phyloP scores from a whole-genome alignment of 139 green algal genomes.

The Pedinophyceae sp. region DNA sequence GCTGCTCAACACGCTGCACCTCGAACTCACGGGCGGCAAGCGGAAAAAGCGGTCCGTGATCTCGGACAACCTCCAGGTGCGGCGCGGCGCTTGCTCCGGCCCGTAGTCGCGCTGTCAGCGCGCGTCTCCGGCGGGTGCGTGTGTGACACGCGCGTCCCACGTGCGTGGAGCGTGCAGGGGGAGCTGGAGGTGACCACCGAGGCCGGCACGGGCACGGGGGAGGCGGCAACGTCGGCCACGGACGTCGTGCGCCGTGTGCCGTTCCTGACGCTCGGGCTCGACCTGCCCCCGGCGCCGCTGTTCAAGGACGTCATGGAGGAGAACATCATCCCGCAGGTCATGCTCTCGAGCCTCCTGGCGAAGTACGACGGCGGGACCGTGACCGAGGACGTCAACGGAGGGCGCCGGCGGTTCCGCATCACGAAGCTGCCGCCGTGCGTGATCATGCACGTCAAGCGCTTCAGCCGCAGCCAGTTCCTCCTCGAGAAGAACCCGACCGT shows the following conservation, averaged over 20 bases:
- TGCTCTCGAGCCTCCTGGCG: slow-evolving; percentile 72
- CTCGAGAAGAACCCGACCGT: slow-evolving; percentile 95
- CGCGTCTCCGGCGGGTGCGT: not conserved
- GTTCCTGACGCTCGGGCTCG: slow-evolving; percentile 83
- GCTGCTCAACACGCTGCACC: slow-evolving; percentile 85
- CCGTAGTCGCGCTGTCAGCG: no score
- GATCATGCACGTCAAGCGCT: slow-evolving; percentile 62
- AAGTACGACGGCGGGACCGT: slow-evolving; percentile 80
- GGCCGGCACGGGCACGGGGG: slow-evolving; percentile 52
- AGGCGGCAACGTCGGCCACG: slow-evolving; percentile 16
- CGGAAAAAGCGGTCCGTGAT: slow-evolving; percentile 64
- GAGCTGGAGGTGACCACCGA: slow-evolving; percentile 74
- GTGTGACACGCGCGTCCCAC: no score
- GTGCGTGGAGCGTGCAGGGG: no score
- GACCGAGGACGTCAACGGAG: slow-evolving; percentile 56
- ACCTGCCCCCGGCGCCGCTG: slow-evolving; percentile 85
- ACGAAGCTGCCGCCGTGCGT: slow-evolving; percentile 66
- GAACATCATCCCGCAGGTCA: slow-evolving; percentile 94
- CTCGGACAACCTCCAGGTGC: slow-evolving; percentile 75
- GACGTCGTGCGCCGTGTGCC: slow-evolving; percentile 48
- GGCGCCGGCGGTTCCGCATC: slow-evolving; percentile 57
- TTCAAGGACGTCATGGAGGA: slow-evolving; percentile 93
- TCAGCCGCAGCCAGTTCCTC: slow-evolving; percentile 79
- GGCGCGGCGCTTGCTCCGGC: not conserved
- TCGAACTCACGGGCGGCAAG: slow-evolving; percentile 68